Evolutionary conservation across 139 green algal species (phyloP), one percentile per base, ranked within the genome.

Genomic region (Chlorella vulgaris): DNA sequence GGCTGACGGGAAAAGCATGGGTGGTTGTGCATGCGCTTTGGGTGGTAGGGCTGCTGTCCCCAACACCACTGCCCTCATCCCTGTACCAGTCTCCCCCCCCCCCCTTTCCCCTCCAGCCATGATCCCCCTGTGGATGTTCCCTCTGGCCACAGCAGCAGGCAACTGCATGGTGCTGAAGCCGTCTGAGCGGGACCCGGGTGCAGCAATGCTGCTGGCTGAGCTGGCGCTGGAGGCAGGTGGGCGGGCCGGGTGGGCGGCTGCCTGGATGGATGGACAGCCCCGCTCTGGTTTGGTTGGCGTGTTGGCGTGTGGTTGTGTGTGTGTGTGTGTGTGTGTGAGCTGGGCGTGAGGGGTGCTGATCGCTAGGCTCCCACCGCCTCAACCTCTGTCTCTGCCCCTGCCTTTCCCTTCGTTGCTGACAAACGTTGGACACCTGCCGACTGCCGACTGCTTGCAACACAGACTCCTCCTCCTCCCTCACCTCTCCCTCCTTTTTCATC

Each of bases 151-250:
- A 36, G 69, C 80, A 19, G 82, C 89, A 2, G 95, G 95, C 76
- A 97, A 97, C 88, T 95, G 89, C 36, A 94, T 98, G 73, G 83
- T 98, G 55, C 89, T 98, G 31, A 98, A 98, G 87, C 95, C 95
- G 19, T 91, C 76, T 18, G 94, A 98, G 86, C 86, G 90, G 51
- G 94, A 96, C 85, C 94, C 94, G 10, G 93, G 94, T 0, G 93
- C 94, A 8, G 86, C 92, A 51, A 86, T 96, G 82, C 90, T 95
- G 84, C 88, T 98, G 69, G 92, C 92, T 47, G 91, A 97, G 40
- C 85, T 98, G 61, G 91, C 91, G 10, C 71, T 87, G 76, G 87
- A 98, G 79, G 94, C 94, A 5, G 94, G 93, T 75, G 65, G 31
- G 77, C 18, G 35, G 29, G 4, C 0, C 69, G 18, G 66, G 36